These are phyloP conservation scores for Scheffersomyces stambukii DNA, from an alignment of 1,139 yeast genomes.

Conservation along the genomic window DNA sequence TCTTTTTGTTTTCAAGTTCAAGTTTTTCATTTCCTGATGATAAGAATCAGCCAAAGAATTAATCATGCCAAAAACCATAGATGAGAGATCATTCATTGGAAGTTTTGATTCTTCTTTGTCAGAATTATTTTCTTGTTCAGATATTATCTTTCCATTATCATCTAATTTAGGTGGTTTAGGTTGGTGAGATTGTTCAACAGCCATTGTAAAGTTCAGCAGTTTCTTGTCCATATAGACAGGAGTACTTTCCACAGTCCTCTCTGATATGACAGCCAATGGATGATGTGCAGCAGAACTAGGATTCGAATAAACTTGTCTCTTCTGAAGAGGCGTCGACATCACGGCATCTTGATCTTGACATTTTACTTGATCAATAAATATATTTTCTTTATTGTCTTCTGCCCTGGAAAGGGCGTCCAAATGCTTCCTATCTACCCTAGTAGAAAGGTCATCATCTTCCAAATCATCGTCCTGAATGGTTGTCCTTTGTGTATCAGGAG, in stretches of 20 bases:
- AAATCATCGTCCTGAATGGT: conserved; percentile 43
- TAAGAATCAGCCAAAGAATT: conserved; percentile 43
- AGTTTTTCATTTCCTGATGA: conserved; percentile 17
- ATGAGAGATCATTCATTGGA: conserved; percentile 30
- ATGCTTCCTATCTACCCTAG: conserved; percentile 31
- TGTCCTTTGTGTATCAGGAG: conserved; percentile 48
- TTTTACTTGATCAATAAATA: conserved; percentile 35
- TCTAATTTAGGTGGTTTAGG: conserved; percentile 36
- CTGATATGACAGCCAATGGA: conserved; percentile 38
- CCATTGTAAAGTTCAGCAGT: no score
- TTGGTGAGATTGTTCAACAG: conserved; percentile 17
- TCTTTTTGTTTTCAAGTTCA: conserved; percentile 18
- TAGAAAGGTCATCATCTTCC: conserved; percentile 19
- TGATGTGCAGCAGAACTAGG: conserved; percentile 16
- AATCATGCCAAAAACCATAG: conserved; percentile 40
- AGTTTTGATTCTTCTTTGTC: conserved; percentile 13
- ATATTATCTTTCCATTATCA: conserved; percentile 25
- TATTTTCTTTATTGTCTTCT: conserved; percentile 44
- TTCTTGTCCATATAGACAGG: no score
- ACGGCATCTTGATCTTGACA: conserved; percentile 3
- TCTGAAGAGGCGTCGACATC: conserved; percentile 31
- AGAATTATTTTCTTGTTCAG: conserved; percentile 6
- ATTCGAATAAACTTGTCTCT: conserved; percentile 7
- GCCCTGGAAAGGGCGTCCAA: conserved; percentile 24
- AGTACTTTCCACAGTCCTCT: no score